These are phyloP conservation scores for Verticillium alfalfae DNA, from an alignment of 2,329 filamentous ascomycete species.

Conservation along the genomic window DNA sequence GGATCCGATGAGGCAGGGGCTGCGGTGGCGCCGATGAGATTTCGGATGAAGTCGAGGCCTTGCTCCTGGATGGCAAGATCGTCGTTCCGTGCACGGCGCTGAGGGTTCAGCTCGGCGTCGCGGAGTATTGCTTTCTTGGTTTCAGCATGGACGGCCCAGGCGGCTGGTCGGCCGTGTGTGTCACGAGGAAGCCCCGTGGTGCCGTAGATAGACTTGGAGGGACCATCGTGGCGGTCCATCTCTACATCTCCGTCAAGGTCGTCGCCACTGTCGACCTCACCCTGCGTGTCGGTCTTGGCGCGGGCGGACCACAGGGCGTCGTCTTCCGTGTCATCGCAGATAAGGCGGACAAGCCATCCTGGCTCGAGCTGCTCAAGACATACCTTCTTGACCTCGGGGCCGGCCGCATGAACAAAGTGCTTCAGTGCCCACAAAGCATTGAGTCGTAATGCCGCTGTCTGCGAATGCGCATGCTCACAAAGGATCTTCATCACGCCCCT, in stretches of 20 bases:
- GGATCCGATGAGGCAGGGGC: conserved; percentile 44
- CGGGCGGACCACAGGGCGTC: conserved; percentile 36
- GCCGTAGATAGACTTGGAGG: conserved; percentile 13
- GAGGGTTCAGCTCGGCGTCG: conserved; percentile 63
- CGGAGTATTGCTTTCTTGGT: conserved; percentile 45
- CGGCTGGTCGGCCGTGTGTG: conserved; percentile 20
- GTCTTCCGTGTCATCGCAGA: conserved; percentile 59
- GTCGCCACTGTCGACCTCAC: conserved; percentile 19
- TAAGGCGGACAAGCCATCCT: conserved; percentile 74
- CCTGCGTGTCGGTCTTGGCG: conserved; percentile 20
- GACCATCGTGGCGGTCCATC: conserved; percentile 38
- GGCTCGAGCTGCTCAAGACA: conserved; percentile 74
- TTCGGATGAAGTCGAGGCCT: conserved; percentile 81
- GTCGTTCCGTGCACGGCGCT: conserved; percentile 65
- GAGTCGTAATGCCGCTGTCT: conserved; percentile 70
- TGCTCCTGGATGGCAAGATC: conserved; percentile 87
- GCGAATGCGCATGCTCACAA: conserved; percentile 78
- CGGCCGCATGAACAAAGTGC: conserved; percentile 72
- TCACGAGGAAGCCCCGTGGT: conserved; percentile 11
- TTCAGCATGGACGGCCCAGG: conserved; percentile 43
- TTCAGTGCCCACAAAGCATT: conserved; percentile 93
- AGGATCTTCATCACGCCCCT: conserved; percentile 70
- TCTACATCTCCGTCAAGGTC: conserved; percentile 55
- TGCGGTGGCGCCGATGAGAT: conserved; percentile 66
- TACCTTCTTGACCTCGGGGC: conserved; percentile 66